Evolutionary conservation across 805 yeast genomes (phyloP), one percentile per base, ranked within the genome.

Genomic region (Myxozyma melibiosi): DNA sequence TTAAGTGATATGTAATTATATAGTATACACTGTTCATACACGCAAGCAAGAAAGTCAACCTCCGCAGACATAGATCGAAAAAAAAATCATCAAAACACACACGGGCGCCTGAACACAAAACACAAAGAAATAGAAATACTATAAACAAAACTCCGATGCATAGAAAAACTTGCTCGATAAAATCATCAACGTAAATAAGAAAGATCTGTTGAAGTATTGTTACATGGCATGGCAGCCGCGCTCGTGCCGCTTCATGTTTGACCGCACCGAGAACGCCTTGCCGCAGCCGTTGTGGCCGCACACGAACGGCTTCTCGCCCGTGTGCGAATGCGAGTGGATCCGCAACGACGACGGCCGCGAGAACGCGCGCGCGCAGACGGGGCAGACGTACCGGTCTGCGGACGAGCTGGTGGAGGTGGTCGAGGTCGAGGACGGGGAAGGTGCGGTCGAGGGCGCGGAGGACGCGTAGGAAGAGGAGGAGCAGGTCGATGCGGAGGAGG

Each of bases 211-310:
- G 8, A 4, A 30, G 25, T 31, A 37, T n/a, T 18, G 5, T 14
- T 33, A 53, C 44, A 45, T 24, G 38, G 66, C 46, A 46, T 63
- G 66, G 33, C 66, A 63, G 13, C 66, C 66, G 11, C 67, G 84
- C 63, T 80, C 78, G 72, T 90, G 97, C 60, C 97, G 78, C n/a
- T 88, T 80, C 85, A 90, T 82, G 70, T 90, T 90, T 31, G 90
- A 83, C 65, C 90, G 82, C 31, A 90, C 96, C 22, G 85, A 80
- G 69, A 90, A 90, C 4, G 79, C 68, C 63, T 85, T 82, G 0
- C 84, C 86, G 70, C 97, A 90, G 35, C 79, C 81, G 0, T 74
- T 74, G 83, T 87, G 85, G n/a, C 76, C 71, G 67, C 90, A 85
- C 50, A 72, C 73, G 68, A 81, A 85, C 9, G 91, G 91, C 62